Conservation (phyloP, 2,329 filamentous ascomycete species). For the Ramularia endophylla region DNA sequence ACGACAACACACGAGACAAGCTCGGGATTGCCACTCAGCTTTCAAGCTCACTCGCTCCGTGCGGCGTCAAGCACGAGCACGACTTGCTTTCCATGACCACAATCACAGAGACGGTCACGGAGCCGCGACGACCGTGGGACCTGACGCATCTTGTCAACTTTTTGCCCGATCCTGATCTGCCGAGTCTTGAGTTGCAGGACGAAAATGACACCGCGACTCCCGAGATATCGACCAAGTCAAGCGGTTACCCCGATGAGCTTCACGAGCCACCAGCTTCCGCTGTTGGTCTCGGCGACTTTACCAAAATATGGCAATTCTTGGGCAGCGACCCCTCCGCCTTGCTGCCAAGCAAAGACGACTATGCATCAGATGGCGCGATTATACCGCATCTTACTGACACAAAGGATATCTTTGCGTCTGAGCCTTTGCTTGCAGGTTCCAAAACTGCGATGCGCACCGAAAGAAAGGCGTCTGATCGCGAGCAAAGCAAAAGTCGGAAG, state of each 20-base stretch:
- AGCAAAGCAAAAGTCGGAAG: too few relatives aligned
- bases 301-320: conserved; percentile 42
- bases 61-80: conserved; percentile 14
- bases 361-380: conserved; percentile 41
- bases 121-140: conserved; percentile 40
- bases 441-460: too few relatives aligned
- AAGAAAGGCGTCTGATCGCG: too few relatives aligned
- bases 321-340: conserved; percentile 27
- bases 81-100: conserved; percentile 24
- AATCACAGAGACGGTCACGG: too few relatives aligned
- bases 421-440: too few relatives aligned
- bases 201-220: background rate
- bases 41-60: too few relatives aligned
- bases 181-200: background rate
- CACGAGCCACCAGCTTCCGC: too few relatives aligned
- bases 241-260: conserved; percentile 10
- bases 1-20: too few relatives aligned
- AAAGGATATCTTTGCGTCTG: too few relatives aligned
- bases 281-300: conserved; percentile 39
- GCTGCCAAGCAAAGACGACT: conserved; percentile 29
- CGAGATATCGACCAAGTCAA: conserved; percentile 3
- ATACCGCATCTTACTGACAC: too few relatives aligned
- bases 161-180: conserved; percentile 25
- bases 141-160: conserved; percentile 42
- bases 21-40: too few relatives aligned